Base-by-base conservation (phyloP, 129 eudicot genomes). In the Dittrichia graveolens region DNA sequence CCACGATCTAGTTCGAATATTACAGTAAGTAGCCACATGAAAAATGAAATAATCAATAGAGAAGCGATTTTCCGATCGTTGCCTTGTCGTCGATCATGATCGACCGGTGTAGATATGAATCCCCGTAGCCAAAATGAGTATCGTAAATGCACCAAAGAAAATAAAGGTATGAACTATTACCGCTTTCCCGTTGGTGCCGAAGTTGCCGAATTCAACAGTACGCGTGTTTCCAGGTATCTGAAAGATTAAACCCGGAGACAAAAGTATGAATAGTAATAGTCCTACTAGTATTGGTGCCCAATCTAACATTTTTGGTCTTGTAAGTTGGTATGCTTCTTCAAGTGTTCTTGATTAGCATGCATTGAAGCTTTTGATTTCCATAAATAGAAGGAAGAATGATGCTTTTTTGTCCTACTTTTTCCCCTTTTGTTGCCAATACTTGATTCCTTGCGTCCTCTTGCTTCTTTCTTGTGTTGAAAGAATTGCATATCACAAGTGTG, bases 41-140 rank as follows among this genome's bases (percentile, higher is more conserved):
- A 47, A 63, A 65, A 63, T 0, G 1, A 11, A 7, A 41, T 44
- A 2, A 47, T 59, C 38, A 59, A 5, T 54, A 39, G 11, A 8
- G 6, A 15, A 6, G 10, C 6, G 2, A 18, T 15, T 2, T 0
- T 0, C 7, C 2, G n/a, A 24, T 24, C 31, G 31, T 24, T 24
- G 31, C 31, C 2, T 24, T 24, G 31, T 61, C 0, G 31, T 12
- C 4, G n/a, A 49, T 50, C 19, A 58, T 0, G 62, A 50, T 71
- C 48, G 48, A 2, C 93, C 87, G 0, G 83, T 77, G 70, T 66
- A 85, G 35, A 88, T 83, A 47, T 77, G 95, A 31, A 85, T 35
- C 8, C 83, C 86, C 0, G 85, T 67, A 2, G 91, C 91, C 83
- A 88, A 49, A 83, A 83, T 83, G 55, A 88, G 84, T 64, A 88